A percentile compares a stretch with the other conserved stretches of the same genome.
Conservation (phyloP, 306 rosid species). For the Lathyrus oleraceus region DNA sequence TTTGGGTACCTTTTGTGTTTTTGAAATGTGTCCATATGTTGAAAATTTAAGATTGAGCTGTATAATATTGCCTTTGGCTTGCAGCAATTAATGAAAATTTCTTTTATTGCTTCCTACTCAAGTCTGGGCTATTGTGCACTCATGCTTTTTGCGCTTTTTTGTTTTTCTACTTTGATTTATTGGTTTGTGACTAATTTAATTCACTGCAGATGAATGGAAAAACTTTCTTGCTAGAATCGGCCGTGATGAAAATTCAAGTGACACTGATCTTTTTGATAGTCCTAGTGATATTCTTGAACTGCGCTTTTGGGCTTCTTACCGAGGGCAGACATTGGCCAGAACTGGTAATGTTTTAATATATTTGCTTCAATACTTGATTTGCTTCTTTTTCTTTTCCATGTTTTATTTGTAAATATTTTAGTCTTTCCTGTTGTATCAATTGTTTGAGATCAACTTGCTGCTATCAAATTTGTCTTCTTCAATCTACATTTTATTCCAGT, state of each 20-base stretch:
- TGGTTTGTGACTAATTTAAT: neutral
- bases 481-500: neutral
- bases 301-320: slow-evolving; percentile 94
- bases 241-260: slow-evolving; percentile 69
- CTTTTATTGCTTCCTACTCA: neutral
- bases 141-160: neutral
- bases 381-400: neutral
- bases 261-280: slow-evolving; percentile 58
- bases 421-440: slow-evolving; percentile 3
- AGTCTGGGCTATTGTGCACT: neutral
- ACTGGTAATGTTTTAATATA: slow-evolving; percentile 58
- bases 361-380: slow-evolving; percentile 19
- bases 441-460: neutral
- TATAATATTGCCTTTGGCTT: neutral
- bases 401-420: neutral
- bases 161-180: neutral
- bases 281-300: slow-evolving; percentile 77
- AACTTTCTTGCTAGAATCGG: slow-evolving; percentile 90
- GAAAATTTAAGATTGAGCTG: neutral
- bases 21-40: neutral
- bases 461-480: neutral
- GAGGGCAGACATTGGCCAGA: slow-evolving; percentile 97
- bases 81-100: slow-evolving; percentile 7
- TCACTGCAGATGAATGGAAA: slow-evolving; percentile 82
- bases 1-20: neutral